A percentile compares a stretch with the other conserved stretches of the same genome.
Evolutionary conservation across 768 basidiomycete species (phyloP).

Genomic region (Fomitopsis pulvina): DNA sequence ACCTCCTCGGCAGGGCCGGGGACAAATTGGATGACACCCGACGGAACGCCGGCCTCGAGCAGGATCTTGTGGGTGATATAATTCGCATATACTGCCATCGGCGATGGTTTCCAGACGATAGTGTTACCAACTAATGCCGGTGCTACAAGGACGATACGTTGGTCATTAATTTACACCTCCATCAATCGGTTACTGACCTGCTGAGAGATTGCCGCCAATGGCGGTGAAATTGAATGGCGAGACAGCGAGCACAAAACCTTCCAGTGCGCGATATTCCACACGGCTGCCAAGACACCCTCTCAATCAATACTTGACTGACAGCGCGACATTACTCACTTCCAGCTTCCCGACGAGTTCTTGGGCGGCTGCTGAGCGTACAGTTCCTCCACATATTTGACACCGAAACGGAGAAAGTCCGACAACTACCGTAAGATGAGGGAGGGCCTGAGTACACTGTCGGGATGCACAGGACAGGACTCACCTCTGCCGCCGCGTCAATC

Average conservation of each 20-base stretch:
- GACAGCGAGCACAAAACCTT: slow-evolving; percentile 96
- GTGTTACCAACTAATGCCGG: slow-evolving; percentile 96
- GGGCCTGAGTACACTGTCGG: neutral
- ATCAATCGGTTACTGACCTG: slow-evolving; percentile 33
- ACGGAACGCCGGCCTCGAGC: slow-evolving; percentile 88
- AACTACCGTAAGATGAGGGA: slow-evolving; percentile 39
- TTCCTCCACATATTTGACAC: slow-evolving; percentile 95
- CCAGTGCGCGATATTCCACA: slow-evolving; percentile 92
- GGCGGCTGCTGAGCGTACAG: slow-evolving; percentile 87
- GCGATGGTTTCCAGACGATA: slow-evolving; percentile 96
- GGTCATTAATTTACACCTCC: neutral
- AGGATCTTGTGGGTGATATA: slow-evolving; percentile 90
- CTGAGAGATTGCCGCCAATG: slow-evolving; percentile 92
- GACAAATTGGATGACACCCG: slow-evolving; percentile 95
- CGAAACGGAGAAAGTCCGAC: slow-evolving; percentile 91
- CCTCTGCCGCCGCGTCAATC: slow-evolving; percentile 98
- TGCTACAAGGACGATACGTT: slow-evolving; percentile 32
- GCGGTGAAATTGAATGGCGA: slow-evolving; percentile 99
- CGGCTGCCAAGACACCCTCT: slow-evolving; percentile 47
- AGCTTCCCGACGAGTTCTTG: slow-evolving; percentile 78
- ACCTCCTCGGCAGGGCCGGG: slow-evolving; percentile 84
- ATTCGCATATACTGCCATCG: slow-evolving; percentile 91
- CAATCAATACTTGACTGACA: neutral
- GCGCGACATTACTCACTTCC: slow-evolving; percentile 72
- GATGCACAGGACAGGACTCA: slow-evolving; percentile 26